Percentiles rank a stretch among this genome's conserved stretches.
Evolutionary conservation across 768 basidiomycete genomes (phyloP).

Genomic region (Termitomyces sp.): DNA sequence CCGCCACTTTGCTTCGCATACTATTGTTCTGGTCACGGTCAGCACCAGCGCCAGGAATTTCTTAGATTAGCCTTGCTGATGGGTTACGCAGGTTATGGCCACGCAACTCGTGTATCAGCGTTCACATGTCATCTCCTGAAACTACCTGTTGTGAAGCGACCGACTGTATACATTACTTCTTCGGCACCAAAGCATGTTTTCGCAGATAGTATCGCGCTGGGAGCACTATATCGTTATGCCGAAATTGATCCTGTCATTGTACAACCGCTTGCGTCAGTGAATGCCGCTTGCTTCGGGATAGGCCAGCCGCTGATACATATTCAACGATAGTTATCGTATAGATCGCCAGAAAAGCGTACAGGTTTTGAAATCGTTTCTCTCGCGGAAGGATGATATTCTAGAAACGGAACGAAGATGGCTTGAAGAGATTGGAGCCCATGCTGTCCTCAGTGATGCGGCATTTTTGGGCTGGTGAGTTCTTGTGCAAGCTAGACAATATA

Average conservation of each 20-base stretch:
- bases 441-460: constrained; percentile 72
- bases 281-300: not conserved
- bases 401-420: constrained; percentile 57
- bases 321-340: constrained; percentile 51
- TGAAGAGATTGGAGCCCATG: constrained; percentile 38
- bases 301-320: constrained; percentile 5
- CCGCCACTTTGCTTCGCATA: constrained; percentile 44
- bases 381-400: constrained; percentile 46
- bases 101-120: constrained; percentile 78
- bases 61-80: not conserved
- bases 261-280: constrained; percentile 69
- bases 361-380: constrained; percentile 53
- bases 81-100: constrained; percentile 62
- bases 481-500: not conserved
- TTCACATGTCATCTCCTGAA: constrained; percentile 55
- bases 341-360: constrained; percentile 67
- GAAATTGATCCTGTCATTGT: constrained; percentile 77
- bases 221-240: constrained; percentile 64
- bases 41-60: constrained; percentile 10
- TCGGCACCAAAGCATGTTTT: constrained; percentile 74
- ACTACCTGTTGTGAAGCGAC: constrained; percentile 30
- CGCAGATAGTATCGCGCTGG: constrained; percentile 51
- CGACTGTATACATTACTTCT: constrained; percentile 59
- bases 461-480: constrained; percentile 65
- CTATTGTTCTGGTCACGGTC: constrained; percentile 75